Evolutionary conservation across 1,284 basidiomycete species (phyloP).

Genomic region (Tranzscheliella williamsii): DNA sequence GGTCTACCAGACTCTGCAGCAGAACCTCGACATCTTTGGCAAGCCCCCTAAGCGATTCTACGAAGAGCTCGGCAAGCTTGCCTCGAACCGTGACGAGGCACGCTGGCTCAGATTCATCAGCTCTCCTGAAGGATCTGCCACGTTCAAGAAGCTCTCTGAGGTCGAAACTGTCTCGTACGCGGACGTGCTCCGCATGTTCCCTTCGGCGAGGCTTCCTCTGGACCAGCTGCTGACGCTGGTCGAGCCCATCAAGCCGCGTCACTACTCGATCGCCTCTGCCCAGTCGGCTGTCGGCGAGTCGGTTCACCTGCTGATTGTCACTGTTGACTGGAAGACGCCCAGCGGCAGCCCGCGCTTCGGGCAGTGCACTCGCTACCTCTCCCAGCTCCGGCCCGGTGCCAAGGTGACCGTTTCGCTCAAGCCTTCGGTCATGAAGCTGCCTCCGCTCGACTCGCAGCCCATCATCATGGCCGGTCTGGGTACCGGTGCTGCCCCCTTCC

Average conservation of each 20-base stretch:
- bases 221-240: conserved; percentile 85
- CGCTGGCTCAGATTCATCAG: conserved; percentile 89
- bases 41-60: conserved; percentile 96
- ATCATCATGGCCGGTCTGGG: conserved; percentile 98
- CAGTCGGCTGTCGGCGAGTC: conserved; percentile 92
- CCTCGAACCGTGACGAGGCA: conserved; percentile 74
- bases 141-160: conserved; percentile 93
- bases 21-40: conserved; percentile 94
- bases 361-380: conserved; percentile 94
- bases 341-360: conserved; percentile 80
- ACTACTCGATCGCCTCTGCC: conserved; percentile 95
- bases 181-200: conserved; percentile 80
- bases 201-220: conserved; percentile 73
- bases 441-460: conserved; percentile 80
- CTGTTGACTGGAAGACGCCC: conserved; percentile 89
- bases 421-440: conserved; percentile 98
- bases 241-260: conserved; percentile 78
- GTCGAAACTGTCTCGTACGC: conserved; percentile 93
- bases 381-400: conserved; percentile 78
- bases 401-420: conserved; percentile 97
- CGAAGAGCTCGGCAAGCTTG: conserved; percentile 79
- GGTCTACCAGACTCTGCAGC: conserved; percentile 92
- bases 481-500: conserved; percentile 97
- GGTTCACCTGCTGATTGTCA: conserved; percentile 91
- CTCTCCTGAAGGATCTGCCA: conserved; percentile 83